Evolutionary conservation across 208 protist species (phyloP).

Genomic region (Histomonas meleagridis): DNA sequence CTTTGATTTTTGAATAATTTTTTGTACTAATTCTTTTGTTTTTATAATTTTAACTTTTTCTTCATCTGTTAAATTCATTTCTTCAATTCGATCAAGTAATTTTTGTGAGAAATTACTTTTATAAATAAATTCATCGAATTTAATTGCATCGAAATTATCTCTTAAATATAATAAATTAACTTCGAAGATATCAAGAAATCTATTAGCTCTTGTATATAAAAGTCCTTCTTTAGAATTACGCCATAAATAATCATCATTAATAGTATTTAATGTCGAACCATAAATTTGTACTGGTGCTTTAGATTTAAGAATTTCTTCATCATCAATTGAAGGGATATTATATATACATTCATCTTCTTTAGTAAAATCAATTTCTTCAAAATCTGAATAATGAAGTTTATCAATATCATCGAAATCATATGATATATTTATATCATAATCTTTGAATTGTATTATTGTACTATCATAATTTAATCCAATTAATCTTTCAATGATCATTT

Average conservation of each 20-base stretch:
- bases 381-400: no score
- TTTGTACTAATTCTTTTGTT: neutral
- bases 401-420: no score
- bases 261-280: no score
- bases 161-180: neutral
- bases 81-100: neutral
- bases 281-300: neutral
- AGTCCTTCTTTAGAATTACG: neutral
- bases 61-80: neutral
- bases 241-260: neutral
- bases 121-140: neutral
- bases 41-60: neutral
- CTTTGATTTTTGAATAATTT: neutral
- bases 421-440: neutral
- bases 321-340: neutral
- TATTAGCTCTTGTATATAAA: neutral
- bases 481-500: neutral
- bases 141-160: neutral
- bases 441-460: neutral
- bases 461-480: neutral
- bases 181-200: neutral
- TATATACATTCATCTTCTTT: neutral
- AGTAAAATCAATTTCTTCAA: no score
- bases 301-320: neutral
- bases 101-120: neutral